A percentile compares a stretch with the other conserved stretches of the same genome.
Conservation (phyloP, 73 alveolate genomes). For the Tetrahymena elliotti region DNA sequence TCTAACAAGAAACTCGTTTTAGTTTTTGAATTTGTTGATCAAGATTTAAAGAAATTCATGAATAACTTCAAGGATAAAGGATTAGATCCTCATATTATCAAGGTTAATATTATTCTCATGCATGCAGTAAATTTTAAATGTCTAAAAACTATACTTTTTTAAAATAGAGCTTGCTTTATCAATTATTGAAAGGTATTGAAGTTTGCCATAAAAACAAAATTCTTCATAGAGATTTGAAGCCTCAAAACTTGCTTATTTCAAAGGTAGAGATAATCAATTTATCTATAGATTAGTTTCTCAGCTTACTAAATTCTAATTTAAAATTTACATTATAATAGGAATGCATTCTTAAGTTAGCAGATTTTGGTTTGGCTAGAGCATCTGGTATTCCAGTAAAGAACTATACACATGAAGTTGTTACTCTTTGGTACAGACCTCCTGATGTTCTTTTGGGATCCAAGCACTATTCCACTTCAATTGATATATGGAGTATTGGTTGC, state of each 20-base stretch:
- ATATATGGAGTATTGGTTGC: constrained; percentile 93
- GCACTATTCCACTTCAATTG: constrained; percentile 77
- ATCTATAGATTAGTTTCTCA: too few relatives aligned
- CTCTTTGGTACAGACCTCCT: constrained; percentile 90
- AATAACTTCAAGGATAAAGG: constrained; percentile 54
- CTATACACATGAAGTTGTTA: constrained; percentile 88
- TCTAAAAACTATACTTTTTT: too few relatives aligned
- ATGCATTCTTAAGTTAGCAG: constrained; percentile 77
- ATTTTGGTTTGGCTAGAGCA: constrained; percentile 89
- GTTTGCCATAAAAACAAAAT: constrained; percentile 64
- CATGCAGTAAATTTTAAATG: background rate
- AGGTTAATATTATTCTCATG: constrained; percentile 8
- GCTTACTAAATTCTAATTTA: too few relatives aligned
- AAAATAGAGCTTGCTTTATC: constrained; percentile 38
- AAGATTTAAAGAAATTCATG: constrained; percentile 68
- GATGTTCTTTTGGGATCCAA: constrained; percentile 78
- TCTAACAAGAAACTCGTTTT: constrained; percentile 62
- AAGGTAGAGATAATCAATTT: constrained; percentile 31
- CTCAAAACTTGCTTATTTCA: constrained; percentile 62
- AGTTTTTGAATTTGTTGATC: constrained; percentile 67
- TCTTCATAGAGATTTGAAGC: constrained; percentile 71
- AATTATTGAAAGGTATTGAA: constrained; percentile 59
- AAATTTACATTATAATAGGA: constrained; percentile 10
- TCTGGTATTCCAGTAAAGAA: constrained; percentile 67
- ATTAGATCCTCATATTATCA: constrained; percentile 48